Evolutionary conservation across 2,329 filamentous ascomycete species (phyloP).

Genomic region (Colletotrichum musae): DNA sequence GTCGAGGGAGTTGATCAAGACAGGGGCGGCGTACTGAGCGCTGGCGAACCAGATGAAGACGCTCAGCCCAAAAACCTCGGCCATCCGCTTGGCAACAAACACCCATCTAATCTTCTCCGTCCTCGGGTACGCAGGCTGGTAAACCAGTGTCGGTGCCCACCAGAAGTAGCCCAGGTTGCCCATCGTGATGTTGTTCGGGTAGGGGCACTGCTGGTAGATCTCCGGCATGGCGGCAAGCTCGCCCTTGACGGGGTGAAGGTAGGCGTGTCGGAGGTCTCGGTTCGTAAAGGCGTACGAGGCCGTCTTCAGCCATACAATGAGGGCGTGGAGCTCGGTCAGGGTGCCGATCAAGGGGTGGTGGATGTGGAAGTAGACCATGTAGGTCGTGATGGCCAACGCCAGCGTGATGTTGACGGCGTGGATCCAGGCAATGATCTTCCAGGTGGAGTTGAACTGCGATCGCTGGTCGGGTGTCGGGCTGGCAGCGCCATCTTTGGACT

Average conservation of each 20-base stretch:
- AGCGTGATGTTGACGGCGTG: slow-evolving; percentile 89
- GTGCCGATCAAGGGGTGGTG: slow-evolving; percentile 96
- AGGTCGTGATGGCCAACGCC: slow-evolving; percentile 84
- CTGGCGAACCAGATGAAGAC: slow-evolving; percentile 96
- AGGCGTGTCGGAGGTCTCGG: slow-evolving; percentile 91
- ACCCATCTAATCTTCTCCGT: slow-evolving; percentile 85
- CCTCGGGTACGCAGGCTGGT: slow-evolving; percentile 96
- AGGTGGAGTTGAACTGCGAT: slow-evolving; percentile 79
- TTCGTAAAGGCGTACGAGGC: slow-evolving; percentile 98
- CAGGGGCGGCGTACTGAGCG: slow-evolving; percentile 93
- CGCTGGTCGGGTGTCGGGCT: slow-evolving; percentile 73
- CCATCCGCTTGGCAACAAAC: slow-evolving; percentile 87
- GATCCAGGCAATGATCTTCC: slow-evolving; percentile 83
- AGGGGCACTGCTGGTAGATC: slow-evolving; percentile 86
- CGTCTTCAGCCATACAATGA: slow-evolving; percentile 96
- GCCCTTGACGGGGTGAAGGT: slow-evolving; percentile 80
- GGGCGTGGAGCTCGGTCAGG: slow-evolving; percentile 88
- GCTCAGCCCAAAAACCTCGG: slow-evolving; percentile 82
- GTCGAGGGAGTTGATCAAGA: slow-evolving; percentile 89
- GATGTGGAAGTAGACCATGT: slow-evolving; percentile 90
- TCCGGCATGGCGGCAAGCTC: slow-evolving; percentile 81
- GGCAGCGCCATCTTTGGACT: slow-evolving; percentile 64
- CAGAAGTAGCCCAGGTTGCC: slow-evolving; percentile 94
- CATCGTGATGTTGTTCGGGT: slow-evolving; percentile 92
- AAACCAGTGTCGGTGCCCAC: slow-evolving; percentile 96